phyloP scores from a whole-genome alignment of 805 yeast genomes.

The Saccharomycopsis sp. region DNA sequence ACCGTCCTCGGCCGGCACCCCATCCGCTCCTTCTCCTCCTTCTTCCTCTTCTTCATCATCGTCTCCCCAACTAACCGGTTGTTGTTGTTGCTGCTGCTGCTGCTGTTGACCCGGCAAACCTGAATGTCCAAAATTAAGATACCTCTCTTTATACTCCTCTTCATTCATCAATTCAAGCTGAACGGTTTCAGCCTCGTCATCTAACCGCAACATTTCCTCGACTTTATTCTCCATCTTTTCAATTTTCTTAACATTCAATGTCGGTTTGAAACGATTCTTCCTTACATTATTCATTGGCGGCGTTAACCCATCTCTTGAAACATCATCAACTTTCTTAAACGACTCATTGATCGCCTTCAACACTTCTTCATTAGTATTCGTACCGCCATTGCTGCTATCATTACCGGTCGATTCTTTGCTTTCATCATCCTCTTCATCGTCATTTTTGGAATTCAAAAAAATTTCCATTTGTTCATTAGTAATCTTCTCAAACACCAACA shows the following conservation, averaged over 20 bases:
- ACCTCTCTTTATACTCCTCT: constrained; percentile 29
- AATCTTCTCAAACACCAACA: constrained; percentile 59
- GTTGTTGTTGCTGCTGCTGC: too few relatives aligned
- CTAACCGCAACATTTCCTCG: constrained; percentile 64
- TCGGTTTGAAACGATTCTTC: constrained; percentile 63
- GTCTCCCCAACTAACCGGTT: background rate
- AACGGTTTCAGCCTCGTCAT: constrained; percentile 64
- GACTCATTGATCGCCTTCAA: constrained; percentile 26
- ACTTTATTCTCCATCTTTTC: constrained; percentile 75
- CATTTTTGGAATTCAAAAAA: constrained; percentile 31
- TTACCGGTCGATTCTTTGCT: background rate
- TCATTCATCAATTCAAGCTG: constrained; percentile 27
- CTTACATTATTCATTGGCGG: constrained; percentile 71
- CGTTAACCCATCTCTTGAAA: constrained; percentile 71
- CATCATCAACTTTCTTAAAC: constrained; percentile 25
- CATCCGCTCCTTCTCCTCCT: constrained; percentile 26
- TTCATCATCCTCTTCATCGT: constrained; percentile 39
- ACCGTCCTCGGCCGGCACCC: constrained; percentile 21
- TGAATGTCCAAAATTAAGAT: background rate
- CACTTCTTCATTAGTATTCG: constrained; percentile 24
- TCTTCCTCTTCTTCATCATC: constrained; percentile 24
- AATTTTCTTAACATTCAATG: constrained; percentile 62
- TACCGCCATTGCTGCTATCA: background rate
- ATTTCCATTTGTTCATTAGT: constrained; percentile 39
- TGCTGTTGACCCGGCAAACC: too few relatives aligned